A percentile compares a stretch with the other conserved stretches of the same genome.
phyloP scores from a whole-genome alignment of 345 rosid genomes.

The Fremontodendron californicum region DNA sequence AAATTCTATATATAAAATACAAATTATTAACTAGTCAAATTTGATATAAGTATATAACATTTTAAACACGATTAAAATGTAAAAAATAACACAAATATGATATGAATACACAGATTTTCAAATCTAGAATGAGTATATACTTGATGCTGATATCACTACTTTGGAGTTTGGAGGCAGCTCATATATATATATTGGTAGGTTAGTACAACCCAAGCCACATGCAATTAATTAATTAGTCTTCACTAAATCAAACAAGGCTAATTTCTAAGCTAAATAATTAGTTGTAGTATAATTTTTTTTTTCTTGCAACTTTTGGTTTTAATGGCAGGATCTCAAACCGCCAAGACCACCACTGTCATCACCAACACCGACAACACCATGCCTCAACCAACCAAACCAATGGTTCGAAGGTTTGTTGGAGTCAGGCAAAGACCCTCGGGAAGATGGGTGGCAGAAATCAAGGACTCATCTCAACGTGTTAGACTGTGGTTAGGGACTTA shows the following conservation, averaged over 20 bases:
- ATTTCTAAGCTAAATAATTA: background rate
- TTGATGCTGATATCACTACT: background rate
- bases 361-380: background rate
- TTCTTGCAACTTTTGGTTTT: background rate
- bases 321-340: constrained; percentile 40
- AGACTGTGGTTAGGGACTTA: constrained; percentile 68
- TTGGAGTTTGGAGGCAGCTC: constrained; percentile 5
- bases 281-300: background rate
- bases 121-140: background rate
- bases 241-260: constrained; percentile 6
- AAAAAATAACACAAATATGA: too few relatives aligned
- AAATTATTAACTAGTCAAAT: too few relatives aligned
- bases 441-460: constrained; percentile 71
- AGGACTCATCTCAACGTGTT: constrained; percentile 62
- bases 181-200: constrained; percentile 11
- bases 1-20: too few relatives aligned
- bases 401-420: constrained; percentile 48
- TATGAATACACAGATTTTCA: too few relatives aligned
- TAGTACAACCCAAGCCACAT: background rate
- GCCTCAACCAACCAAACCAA: constrained; percentile 22
- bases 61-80: too few relatives aligned
- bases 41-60: too few relatives aligned
- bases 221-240: background rate
- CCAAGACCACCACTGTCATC: constrained; percentile 6
- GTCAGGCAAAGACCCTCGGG: constrained; percentile 68